These are phyloP conservation scores for Striga hermonthica DNA, from an alignment of 305 asterid species.

Conservation along the genomic window DNA sequence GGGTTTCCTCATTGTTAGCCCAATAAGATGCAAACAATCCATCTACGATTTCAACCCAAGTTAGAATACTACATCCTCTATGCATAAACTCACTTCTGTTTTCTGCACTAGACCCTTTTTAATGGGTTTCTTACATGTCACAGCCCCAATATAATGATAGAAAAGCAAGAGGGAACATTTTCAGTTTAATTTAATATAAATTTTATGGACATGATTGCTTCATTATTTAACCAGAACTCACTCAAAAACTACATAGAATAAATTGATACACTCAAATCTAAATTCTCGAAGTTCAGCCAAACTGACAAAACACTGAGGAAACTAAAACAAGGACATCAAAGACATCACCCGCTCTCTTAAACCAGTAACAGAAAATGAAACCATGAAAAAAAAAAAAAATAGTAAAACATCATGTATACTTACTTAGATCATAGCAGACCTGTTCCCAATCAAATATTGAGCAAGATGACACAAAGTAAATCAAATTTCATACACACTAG, in stretches of 20 bases:
- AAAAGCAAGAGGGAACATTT: slow-evolving; percentile 13
- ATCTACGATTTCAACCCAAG: slow-evolving; percentile 97
- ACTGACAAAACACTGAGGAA: background rate
- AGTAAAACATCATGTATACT: background rate
- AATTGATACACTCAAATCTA: too few relatives aligned
- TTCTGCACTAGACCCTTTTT: slow-evolving; percentile 45
- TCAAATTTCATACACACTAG: slow-evolving; percentile 9
- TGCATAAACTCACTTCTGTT: slow-evolving; percentile 47
- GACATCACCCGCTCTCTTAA: slow-evolving; percentile 14
- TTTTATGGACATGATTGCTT: slow-evolving; percentile 12
- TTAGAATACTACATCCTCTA: slow-evolving; percentile 65
- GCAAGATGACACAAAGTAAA: slow-evolving; percentile 4
- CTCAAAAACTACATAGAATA: too few relatives aligned
- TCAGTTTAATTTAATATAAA: background rate
- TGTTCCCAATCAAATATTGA: background rate
- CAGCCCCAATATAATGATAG: slow-evolving; percentile 26
- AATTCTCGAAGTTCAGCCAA: slow-evolving; percentile 5
- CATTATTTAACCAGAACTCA: slow-evolving; percentile 20
- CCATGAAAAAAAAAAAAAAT: background rate
- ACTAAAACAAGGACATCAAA: background rate
- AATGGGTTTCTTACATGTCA: slow-evolving; percentile 40
- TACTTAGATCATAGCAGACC: background rate
- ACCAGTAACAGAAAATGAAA: background rate
- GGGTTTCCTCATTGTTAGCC: slow-evolving; percentile 90
- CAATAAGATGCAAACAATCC: slow-evolving; percentile 89